These are phyloP conservation scores for Amanita molliuscula DNA, from an alignment of 768 basidiomycete genomes.

Conservation along the genomic window DNA sequence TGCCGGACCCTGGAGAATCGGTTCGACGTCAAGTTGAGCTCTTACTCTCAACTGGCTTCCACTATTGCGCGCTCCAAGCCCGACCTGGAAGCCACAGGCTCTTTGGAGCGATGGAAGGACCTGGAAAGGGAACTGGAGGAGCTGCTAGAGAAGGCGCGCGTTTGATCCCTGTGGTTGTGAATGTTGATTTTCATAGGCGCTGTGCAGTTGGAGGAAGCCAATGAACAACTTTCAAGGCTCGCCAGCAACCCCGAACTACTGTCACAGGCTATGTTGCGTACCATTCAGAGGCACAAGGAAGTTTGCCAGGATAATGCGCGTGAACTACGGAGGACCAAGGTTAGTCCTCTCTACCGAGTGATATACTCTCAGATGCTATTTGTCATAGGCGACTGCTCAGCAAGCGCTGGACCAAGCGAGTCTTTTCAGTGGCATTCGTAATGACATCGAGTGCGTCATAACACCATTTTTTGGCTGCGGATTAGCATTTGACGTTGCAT, in stretches of 20 bases:
- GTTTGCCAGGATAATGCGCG: conserved; percentile 80
- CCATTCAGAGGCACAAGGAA: conserved; percentile 85
- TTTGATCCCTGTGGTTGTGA: neutral
- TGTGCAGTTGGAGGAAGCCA: conserved; percentile 72
- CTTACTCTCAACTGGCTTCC: conserved; percentile 81
- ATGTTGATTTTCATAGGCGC: conserved; percentile 9
- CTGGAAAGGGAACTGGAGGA: conserved; percentile 84
- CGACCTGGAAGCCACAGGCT: conserved; percentile 64
- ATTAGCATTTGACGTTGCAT: neutral
- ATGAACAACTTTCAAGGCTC: conserved; percentile 64
- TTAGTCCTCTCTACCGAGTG: conserved; percentile 16
- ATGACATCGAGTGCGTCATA: conserved; percentile 81
- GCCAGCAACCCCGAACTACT: conserved; percentile 61
- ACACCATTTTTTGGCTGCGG: neutral
- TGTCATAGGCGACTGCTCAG: conserved; percentile 60
- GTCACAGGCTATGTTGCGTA: conserved; percentile 77
- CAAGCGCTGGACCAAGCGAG: conserved; percentile 80
- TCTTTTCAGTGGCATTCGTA: conserved; percentile 81
- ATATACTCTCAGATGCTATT: neutral
- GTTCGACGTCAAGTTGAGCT: conserved; percentile 83
- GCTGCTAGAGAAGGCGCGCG: conserved; percentile 66
- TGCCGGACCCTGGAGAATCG: conserved; percentile 90
- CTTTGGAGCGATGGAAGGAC: conserved; percentile 67
- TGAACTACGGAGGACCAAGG: conserved; percentile 84
- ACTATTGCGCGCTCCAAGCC: conserved; percentile 41